Evolutionary conservation across 768 basidiomycete species (phyloP).

Genomic region (Mycena indigotica): DNA sequence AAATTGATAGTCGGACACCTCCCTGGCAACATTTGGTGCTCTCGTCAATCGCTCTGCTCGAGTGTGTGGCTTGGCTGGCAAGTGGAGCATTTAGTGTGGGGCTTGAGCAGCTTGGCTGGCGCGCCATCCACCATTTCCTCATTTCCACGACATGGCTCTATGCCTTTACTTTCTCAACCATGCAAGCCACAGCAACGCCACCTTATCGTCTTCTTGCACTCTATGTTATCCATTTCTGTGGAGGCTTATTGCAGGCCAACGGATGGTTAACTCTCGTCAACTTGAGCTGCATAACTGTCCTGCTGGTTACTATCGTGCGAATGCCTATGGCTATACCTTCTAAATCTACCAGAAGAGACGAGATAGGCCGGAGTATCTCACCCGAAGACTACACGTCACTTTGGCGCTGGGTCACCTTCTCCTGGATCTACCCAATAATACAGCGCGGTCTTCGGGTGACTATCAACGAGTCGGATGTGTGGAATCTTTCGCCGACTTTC

Average conservation of each 20-base stretch:
- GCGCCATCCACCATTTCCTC: conserved; percentile 40
- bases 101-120: conserved; percentile 37
- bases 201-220: conserved; percentile 66
- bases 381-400: conserved; percentile 79
- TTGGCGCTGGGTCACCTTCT: conserved; percentile 70
- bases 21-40: background rate
- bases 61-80: conserved; percentile 62
- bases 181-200: conserved; percentile 55
- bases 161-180: conserved; percentile 55
- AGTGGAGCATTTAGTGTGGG: conserved; percentile 56
- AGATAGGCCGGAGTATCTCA: conserved; percentile 47
- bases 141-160: conserved; percentile 56
- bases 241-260: conserved; percentile 52
- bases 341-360: conserved; percentile 29
- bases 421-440: conserved; percentile 70
- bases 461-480: conserved; percentile 71
- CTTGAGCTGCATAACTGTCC: conserved; percentile 37
- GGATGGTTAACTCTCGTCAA: conserved; percentile 42
- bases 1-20: background rate
- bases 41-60: background rate
- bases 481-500: conserved; percentile 66
- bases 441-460: conserved; percentile 46
- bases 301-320: conserved; percentile 49
- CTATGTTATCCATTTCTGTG: conserved; percentile 50
- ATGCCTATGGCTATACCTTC: conserved; percentile 71